phyloP scores from a whole-genome alignment of 2,329 filamentous ascomycete genomes.

The Fusarium abutilonis region DNA sequence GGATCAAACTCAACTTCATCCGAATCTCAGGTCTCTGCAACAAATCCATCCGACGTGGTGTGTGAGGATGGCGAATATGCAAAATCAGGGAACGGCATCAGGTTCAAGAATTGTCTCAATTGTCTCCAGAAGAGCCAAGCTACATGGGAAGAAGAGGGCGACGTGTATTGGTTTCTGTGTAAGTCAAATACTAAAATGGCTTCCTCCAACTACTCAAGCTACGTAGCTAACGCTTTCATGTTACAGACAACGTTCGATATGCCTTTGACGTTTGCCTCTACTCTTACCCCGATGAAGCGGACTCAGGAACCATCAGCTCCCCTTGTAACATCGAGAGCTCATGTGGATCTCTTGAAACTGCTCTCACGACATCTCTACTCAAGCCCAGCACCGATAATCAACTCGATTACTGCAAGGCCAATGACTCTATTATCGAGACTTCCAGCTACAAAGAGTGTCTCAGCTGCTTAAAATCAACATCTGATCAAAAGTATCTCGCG shows the following conservation, averaged over 20 bases:
- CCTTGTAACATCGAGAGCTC: constrained; percentile 56
- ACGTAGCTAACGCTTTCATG: not conserved
- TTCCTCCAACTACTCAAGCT: too few species aligned
- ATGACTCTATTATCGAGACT: constrained; percentile 48
- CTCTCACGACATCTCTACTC: constrained; percentile 48
- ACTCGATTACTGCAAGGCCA: constrained; percentile 56
- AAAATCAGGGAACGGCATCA: constrained; percentile 51
- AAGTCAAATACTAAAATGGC: constrained; percentile 36
- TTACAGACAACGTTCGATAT: constrained; percentile 62
- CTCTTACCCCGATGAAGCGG: constrained; percentile 46
- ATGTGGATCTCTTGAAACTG: constrained; percentile 53
- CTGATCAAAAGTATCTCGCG: constrained; percentile 55
- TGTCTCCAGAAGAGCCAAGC: constrained; percentile 58
- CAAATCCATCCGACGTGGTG: constrained; percentile 58
- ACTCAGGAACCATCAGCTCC: constrained; percentile 48
- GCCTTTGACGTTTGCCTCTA: constrained; percentile 60
- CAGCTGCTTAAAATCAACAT: constrained; percentile 55
- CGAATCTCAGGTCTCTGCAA: constrained; percentile 53
- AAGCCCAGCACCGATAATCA: constrained; percentile 37
- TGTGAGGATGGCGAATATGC: constrained; percentile 57
- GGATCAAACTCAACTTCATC: constrained; percentile 47
- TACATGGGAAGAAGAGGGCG: constrained; percentile 15
- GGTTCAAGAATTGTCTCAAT: constrained; percentile 58
- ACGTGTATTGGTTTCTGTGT: constrained; percentile 59
- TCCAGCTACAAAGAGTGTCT: constrained; percentile 52